Base-by-base conservation (phyloP, 2,329 filamentous ascomycete genomes). In the Mycogone perniciosa region DNA sequence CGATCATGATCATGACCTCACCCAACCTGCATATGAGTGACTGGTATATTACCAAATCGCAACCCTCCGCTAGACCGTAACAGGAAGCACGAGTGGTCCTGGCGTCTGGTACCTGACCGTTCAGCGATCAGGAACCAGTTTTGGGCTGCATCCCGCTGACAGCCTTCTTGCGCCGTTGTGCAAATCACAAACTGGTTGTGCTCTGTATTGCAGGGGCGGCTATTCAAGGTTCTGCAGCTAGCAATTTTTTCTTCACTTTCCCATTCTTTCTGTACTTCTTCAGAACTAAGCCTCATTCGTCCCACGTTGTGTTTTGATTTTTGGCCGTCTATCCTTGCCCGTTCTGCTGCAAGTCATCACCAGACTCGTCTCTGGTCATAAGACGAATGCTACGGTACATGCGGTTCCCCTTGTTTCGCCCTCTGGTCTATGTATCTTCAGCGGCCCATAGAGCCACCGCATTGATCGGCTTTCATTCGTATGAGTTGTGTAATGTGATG, bases 1-100 rank as follows among this genome's bases (percentile, higher is more conserved):
- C 53, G 57, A 64, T 67, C 61, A 62, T 61, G 60, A 66, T 65
- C 60, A 64, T 63, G 60, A 64, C 62, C 59, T 65, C 59, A 64
- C 56, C 51, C 53, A 56, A 58, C 49, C 50, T 57, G 50, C 57
- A 58, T 60, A 61, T 56, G 51, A 3, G 50, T 47, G 35, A 55
- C 57, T 59, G 59, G 55, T 55, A 48, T 51, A 66, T 66, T 64
- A 67, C 64, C 58, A 62, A 66, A 66, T 67, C 59, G 57, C 57
- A 56, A 55, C 48, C 47, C 11, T 37, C 8, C 31, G 44, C 65
- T 66, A 66, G 59, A 31, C 64, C 60, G 48, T 55, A 62, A 61
- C 52, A 41, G 63, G 63, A 58, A 67, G 53, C 47, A 57, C 50
- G 39, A 8, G 43, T 60, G 62, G 54, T 58, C 59, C 61, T 50